These are phyloP conservation scores for Orbilia brochopaga DNA, from an alignment of 2,329 filamentous ascomycete species.

Conservation along the genomic window DNA sequence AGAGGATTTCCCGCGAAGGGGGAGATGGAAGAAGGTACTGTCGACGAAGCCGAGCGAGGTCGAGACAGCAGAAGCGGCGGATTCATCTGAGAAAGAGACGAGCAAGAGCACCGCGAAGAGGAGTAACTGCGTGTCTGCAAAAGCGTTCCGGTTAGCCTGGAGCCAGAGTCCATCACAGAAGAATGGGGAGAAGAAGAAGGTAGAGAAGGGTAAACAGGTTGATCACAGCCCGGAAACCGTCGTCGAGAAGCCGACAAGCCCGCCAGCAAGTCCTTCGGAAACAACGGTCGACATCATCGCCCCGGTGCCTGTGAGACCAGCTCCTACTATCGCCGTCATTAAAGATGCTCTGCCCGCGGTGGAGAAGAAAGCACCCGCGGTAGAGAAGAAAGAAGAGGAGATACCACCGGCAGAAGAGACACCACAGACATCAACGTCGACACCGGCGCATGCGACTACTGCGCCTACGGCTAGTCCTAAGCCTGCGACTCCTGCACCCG, in stretches of 20 bases:
- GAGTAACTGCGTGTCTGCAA: neutral
- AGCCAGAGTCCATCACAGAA: neutral
- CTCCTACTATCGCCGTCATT: conserved; percentile 12
- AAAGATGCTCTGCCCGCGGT: neutral
- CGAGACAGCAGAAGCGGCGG: no score
- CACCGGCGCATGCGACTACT: neutral
- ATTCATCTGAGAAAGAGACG: no score
- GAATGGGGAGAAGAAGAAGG: conserved; percentile 7
- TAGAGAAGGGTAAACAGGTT: neutral
- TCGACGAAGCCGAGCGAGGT: neutral
- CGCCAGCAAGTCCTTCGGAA: neutral
- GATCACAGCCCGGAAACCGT: neutral
- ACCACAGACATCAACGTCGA: conserved; percentile 2
- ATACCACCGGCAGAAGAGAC: neutral
- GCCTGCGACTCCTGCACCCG: no score
- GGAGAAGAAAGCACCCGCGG: no score
- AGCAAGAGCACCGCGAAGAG: conserved; percentile 17
- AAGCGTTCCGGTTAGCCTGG: no score
- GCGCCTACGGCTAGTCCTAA: no score
- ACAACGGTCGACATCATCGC: conserved; percentile 6
- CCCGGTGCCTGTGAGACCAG: neutral
- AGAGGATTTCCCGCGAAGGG: conserved; percentile 23
- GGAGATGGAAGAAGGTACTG: conserved; percentile 14
- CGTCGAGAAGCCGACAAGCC: neutral
- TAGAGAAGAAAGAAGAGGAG: conserved; percentile 1